Percentiles rank a stretch among this genome's conserved stretches.
Evolutionary conservation across 2,329 filamentous ascomycete species (phyloP).

Genomic region (Talaromyces sp.): DNA sequence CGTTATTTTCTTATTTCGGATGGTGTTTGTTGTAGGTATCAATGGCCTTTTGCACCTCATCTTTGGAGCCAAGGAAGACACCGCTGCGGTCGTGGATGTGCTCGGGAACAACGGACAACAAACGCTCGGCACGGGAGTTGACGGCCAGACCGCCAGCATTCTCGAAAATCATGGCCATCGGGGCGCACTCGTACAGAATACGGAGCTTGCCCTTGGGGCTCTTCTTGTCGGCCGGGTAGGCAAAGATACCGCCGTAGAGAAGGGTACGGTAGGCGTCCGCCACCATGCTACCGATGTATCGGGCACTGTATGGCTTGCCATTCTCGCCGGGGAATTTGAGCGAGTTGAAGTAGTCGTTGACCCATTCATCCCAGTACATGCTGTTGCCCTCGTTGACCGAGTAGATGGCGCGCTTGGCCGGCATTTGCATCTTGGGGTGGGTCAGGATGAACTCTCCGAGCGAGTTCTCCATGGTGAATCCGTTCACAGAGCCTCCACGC

Average conservation of each 20-base stretch:
- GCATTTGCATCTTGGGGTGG: slow-evolving; percentile 89
- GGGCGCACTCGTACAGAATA: slow-evolving; percentile 96
- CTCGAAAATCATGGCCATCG: slow-evolving; percentile 98
- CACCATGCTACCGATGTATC: slow-evolving; percentile 98
- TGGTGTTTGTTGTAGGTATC: slow-evolving; percentile 59
- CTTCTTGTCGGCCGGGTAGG: slow-evolving; percentile 97
- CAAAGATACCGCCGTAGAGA: slow-evolving; percentile 93
- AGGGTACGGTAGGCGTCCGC: slow-evolving; percentile 95
- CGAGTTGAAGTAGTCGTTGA: slow-evolving; percentile 81
- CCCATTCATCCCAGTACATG: slow-evolving; percentile 87
- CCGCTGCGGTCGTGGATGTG: slow-evolving; percentile 93
- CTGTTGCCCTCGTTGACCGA: slow-evolving; percentile 98
- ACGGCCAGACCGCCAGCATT: slow-evolving; percentile 93
- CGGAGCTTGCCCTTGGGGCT: slow-evolving; percentile 96
- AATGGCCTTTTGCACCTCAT: slow-evolving; percentile 95
- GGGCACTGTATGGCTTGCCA: slow-evolving; percentile 81
- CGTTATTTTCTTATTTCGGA: slow-evolving; percentile 12
- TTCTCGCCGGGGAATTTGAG: slow-evolving; percentile 72
- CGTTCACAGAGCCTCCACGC: slow-evolving; percentile 86
- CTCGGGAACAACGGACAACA: slow-evolving; percentile 84
- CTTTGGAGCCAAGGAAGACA: slow-evolving; percentile 91
- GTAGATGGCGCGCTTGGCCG: slow-evolving; percentile 78
- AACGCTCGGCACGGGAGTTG: slow-evolving; percentile 82
- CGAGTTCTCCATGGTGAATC: slow-evolving; percentile 94
- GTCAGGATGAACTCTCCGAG: slow-evolving; percentile 98